Evolutionary conservation across 768 basidiomycete genomes (phyloP).

Genomic region (Sarcomyxa edulis): DNA sequence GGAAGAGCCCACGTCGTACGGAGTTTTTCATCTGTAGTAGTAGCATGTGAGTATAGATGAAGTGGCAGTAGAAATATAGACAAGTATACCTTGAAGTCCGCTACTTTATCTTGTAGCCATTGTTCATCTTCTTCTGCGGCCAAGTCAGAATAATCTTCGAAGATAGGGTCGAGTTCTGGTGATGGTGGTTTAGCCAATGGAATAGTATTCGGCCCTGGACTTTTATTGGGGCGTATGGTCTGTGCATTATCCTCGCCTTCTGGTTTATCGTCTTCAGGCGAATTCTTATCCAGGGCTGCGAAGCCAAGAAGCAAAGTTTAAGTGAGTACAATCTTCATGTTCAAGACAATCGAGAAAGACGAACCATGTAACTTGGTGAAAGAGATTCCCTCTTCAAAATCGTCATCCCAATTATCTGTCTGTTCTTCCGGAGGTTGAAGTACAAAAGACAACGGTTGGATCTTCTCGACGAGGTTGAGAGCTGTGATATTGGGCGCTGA

Average conservation of each 20-base stretch:
- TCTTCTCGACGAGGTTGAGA: conserved; percentile 42
- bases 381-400: conserved; percentile 93
- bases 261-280: conserved; percentile 49
- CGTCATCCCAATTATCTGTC: conserved; percentile 97
- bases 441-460: conserved; percentile 59
- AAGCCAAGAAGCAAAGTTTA: conserved; percentile 5
- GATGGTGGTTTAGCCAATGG: conserved; percentile 60
- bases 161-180: conserved; percentile 57
- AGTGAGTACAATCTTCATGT: neutral
- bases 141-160: conserved; percentile 92
- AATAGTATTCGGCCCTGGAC: conserved; percentile 51
- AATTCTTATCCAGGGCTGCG: conserved; percentile 58
- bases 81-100: conserved; percentile 68
- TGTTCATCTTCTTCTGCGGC: conserved; percentile 72
- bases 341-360: conserved; percentile 2
- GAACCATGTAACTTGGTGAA: conserved; percentile 74
- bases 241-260: conserved; percentile 70
- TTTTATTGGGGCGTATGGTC: conserved; percentile 73
- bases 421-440: conserved; percentile 78
- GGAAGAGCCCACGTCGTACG: conserved; percentile 70
- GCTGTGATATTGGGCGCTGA: conserved; percentile 27
- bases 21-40: conserved; percentile 59
- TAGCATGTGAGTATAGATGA: neutral
- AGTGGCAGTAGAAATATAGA: conserved; percentile 20
- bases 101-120: conserved; percentile 69